A percentile compares a stretch with the other conserved stretches of the same genome.
Evolutionary conservation across 2,329 filamentous ascomycete species (phyloP).

Genomic region (Pestalotiopsis sp.): DNA sequence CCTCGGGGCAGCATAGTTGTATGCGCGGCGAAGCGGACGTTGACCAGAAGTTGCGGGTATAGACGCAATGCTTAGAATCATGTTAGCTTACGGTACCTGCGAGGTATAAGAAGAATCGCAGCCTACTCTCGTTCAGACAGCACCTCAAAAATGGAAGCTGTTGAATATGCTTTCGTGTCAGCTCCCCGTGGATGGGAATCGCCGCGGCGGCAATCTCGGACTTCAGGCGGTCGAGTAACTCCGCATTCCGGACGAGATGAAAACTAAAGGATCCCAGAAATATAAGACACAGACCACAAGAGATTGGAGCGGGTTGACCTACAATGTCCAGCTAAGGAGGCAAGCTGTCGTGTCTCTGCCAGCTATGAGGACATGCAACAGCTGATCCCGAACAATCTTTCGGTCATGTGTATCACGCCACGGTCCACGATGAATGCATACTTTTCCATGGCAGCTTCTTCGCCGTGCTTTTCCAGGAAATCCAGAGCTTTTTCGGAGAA

Average conservation of each 20-base stretch:
- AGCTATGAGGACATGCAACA: slow-evolving; percentile 20
- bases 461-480: slow-evolving; percentile 12
- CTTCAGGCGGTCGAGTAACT: slow-evolving; percentile 14
- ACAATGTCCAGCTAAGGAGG: slow-evolving; percentile 20
- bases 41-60: slow-evolving; percentile 17
- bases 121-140: slow-evolving; percentile 21
- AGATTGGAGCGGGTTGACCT: too few species aligned
- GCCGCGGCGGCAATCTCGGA: slow-evolving; percentile 14
- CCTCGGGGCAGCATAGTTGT: slow-evolving; percentile 28
- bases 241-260: slow-evolving; percentile 19
- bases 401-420: slow-evolving; percentile 16
- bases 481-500: slow-evolving; percentile 32
- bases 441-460: slow-evolving; percentile 25
- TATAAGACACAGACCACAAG: too few species aligned
- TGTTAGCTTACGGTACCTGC: neutral
- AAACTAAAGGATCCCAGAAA: slow-evolving; percentile 4
- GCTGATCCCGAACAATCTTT: slow-evolving; percentile 18
- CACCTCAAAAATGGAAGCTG: slow-evolving; percentile 19
- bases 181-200: slow-evolving; percentile 1
- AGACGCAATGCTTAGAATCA: slow-evolving; percentile 15
- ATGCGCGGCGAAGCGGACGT: slow-evolving; percentile 15
- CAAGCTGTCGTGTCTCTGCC: slow-evolving; percentile 21
- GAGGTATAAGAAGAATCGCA: neutral
- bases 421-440: slow-evolving; percentile 44
- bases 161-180: slow-evolving; percentile 20